Conservation (phyloP, 129 eudicot genomes). For the Logfia minima region DNA sequence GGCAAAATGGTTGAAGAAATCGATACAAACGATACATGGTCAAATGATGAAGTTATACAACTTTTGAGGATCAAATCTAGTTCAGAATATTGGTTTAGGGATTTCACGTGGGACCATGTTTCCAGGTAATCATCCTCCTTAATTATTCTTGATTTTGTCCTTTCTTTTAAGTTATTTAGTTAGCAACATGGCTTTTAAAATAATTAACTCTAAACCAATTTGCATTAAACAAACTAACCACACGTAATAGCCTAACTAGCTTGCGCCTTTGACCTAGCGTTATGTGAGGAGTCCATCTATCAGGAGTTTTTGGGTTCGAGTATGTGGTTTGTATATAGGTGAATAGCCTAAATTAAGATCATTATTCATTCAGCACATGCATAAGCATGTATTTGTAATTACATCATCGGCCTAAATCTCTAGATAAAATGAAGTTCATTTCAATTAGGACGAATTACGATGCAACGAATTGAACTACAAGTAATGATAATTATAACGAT, state of each 20-base stretch:
- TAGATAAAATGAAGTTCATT: too few species aligned
- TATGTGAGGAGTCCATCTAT: too few species aligned
- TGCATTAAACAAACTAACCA: background rate
- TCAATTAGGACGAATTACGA: background rate
- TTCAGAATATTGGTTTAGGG: constrained; percentile 65
- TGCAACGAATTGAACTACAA: too few species aligned
- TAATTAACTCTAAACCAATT: background rate
- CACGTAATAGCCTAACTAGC: too few species aligned
- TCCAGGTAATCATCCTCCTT: constrained; percentile 51
- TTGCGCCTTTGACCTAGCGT: too few species aligned
- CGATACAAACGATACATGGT: constrained; percentile 44
- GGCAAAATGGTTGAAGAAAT: constrained; percentile 23
- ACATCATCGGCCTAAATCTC: background rate
- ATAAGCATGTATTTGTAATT: background rate
- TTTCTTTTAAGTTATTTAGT: too few species aligned
- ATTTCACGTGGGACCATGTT: constrained; percentile 85
- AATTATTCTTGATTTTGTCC: background rate
- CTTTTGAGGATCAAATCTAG: constrained; percentile 76
- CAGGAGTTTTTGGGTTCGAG: too few species aligned
- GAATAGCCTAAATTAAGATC: too few species aligned
- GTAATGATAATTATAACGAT: too few species aligned
- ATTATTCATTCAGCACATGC: too few species aligned
- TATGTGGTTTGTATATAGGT: too few species aligned
- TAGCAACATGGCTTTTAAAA: background rate
- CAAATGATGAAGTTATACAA: constrained; percentile 65